A percentile compares a stretch with the other conserved stretches of the same genome.
These are phyloP conservation scores for Rehmannia glutinosa DNA, from an alignment of 257 asterid species.

Conservation along the genomic window DNA sequence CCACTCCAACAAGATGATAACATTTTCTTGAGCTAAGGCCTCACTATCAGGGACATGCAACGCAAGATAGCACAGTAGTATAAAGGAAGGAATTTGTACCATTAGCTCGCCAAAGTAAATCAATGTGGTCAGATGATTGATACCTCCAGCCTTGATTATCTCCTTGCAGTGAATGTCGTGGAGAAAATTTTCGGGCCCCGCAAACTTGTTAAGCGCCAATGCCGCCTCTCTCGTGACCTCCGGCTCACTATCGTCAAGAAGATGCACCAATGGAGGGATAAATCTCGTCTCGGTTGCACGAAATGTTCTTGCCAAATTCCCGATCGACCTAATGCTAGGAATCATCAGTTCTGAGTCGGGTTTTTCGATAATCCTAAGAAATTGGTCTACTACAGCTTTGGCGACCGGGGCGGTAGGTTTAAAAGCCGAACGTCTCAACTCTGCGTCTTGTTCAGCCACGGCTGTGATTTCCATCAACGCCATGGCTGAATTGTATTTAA, in stretches of 20 bases:
- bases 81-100: constrained; percentile 58
- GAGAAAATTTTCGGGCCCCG: constrained; percentile 55
- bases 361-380: constrained; percentile 41
- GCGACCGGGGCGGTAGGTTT: constrained; percentile 74
- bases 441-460: constrained; percentile 54
- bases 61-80: constrained; percentile 57
- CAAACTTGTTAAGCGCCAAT: constrained; percentile 53
- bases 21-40: constrained; percentile 47
- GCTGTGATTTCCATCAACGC: constrained; percentile 80
- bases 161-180: constrained; percentile 56
- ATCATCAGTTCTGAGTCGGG: constrained; percentile 49
- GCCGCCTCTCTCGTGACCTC: constrained; percentile 58
- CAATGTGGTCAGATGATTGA: constrained; percentile 44
- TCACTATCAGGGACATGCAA: constrained; percentile 70
- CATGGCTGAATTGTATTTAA: constrained; percentile 61
- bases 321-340: constrained; percentile 64
- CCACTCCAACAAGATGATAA: constrained; percentile 55
- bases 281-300: constrained; percentile 70
- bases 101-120: constrained; percentile 60
- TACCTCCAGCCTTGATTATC: constrained; percentile 44
- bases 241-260: constrained; percentile 62
- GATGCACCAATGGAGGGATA: constrained; percentile 50
- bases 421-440: constrained; percentile 57
- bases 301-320: constrained; percentile 66
- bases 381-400: constrained; percentile 66